These are phyloP conservation scores for Aegilops tauschii DNA, from an alignment of 176 grass and related monocot species.

Conservation along the genomic window DNA sequence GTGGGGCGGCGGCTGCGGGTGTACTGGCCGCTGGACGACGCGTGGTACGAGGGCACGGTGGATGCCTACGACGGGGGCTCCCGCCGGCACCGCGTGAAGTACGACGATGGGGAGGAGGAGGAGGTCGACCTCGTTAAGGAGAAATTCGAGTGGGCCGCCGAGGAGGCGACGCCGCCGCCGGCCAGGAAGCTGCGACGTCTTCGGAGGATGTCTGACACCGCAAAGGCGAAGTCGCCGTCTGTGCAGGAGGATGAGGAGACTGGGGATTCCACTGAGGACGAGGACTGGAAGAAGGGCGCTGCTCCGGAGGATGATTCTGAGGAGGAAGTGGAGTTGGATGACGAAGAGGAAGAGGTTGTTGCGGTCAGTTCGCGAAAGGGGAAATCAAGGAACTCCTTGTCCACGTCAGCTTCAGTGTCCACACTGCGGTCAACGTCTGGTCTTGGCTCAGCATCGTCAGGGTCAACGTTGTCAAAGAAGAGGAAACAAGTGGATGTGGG, in stretches of 20 bases:
- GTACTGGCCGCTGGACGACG: slow-evolving; percentile 82
- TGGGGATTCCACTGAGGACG: slow-evolving; percentile 62
- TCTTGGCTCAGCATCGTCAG: slow-evolving; percentile 8
- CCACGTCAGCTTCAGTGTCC: not conserved
- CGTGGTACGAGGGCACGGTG: slow-evolving; percentile 69
- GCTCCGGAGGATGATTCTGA: slow-evolving; percentile 49
- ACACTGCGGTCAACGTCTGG: not conserved
- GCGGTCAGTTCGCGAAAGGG: slow-evolving; percentile 30
- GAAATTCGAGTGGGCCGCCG: slow-evolving; percentile 64
- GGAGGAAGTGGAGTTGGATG: slow-evolving; percentile 76
- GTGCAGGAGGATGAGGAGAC: slow-evolving; percentile 16
- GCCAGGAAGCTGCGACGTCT: slow-evolving; percentile 75
- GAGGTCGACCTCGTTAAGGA: slow-evolving; percentile 64
- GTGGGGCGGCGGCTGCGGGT: slow-evolving; percentile 73
- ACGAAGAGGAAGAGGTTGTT: slow-evolving; percentile 53
- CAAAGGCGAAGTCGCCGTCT: slow-evolving; percentile 18
- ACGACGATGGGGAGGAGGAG: slow-evolving; percentile 83
- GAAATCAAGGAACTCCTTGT: slow-evolving; percentile 25
- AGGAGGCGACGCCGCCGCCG: slow-evolving; percentile 25
- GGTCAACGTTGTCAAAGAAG: slow-evolving; percentile 35
- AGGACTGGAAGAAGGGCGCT: slow-evolving; percentile 65
- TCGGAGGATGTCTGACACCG: slow-evolving; percentile 51
- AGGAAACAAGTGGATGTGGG: slow-evolving; percentile 71
- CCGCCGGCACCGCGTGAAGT: slow-evolving; percentile 54
- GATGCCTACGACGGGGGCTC: slow-evolving; percentile 51